These are phyloP conservation scores for Fusarium phyllophilum DNA, from an alignment of 2,329 filamentous ascomycete species.

Conservation along the genomic window DNA sequence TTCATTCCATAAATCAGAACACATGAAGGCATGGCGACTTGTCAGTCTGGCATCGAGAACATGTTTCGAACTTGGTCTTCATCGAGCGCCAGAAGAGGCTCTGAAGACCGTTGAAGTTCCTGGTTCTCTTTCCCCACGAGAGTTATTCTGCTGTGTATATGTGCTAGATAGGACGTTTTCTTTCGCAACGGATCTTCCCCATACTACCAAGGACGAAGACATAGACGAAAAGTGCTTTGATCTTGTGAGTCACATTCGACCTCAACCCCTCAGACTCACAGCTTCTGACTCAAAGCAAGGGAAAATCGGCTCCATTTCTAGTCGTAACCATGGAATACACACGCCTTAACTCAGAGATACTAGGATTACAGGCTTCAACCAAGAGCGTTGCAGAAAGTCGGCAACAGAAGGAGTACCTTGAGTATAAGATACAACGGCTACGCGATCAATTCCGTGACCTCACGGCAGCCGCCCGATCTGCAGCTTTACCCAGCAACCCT, in stretches of 20 bases:
- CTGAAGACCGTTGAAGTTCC: fast-evolving
- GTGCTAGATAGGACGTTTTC: background rate
- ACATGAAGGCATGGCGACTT: background rate
- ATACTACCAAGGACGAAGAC: background rate
- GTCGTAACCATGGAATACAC: background rate
- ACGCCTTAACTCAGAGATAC: background rate
- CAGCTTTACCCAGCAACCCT: fast-evolving
- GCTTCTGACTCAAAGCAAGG: background rate
- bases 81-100: background rate
- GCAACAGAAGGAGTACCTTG: background rate
- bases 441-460: background rate
- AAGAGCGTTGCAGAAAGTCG: background rate
- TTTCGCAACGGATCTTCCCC: background rate
- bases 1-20: background rate
- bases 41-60: background rate
- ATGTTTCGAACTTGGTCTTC: background rate
- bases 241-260: background rate
- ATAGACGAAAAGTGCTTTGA: background rate
- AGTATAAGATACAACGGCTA: background rate
- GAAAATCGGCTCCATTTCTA: background rate
- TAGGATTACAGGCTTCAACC: background rate
- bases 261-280: fast-evolving
- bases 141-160: background rate
- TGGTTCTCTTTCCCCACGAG: background rate
- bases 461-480: fast-evolving